Evolutionary conservation across 1,139 yeast species (phyloP), one percentile per base, ranked within the genome.

Genomic region (Kurtzmaniella natalensis): DNA sequence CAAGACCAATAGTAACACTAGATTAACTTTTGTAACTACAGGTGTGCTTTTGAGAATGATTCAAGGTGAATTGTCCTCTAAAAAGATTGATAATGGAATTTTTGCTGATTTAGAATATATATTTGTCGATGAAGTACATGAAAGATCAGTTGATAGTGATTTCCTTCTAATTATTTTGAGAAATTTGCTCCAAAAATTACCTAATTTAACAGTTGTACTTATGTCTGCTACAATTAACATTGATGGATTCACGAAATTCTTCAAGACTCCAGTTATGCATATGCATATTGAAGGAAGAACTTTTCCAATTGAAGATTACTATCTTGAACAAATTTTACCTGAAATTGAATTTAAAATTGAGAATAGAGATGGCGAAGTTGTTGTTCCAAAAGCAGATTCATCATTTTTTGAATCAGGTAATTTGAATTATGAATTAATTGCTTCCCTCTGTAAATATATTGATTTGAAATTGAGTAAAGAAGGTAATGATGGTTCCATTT

Each of bases 181-280:
- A 49, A 71, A 72, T 29, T 58, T 86, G 9, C 45, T 75, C 44
- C 56, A 60, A 7, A 53, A 46, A 30, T 68, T 61, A 33, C 74
- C 75, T 0, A 68, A 77, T 3, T 53, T 89, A 40, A 85, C 79
- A 49, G 66, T 92, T 25, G 70, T 92, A 7, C 66, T 92, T 33
- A 92, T 92, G 97, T 85, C 96, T 50, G 98, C 98, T 3, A 92
- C 97, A 0, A 89, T 89, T 32, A 85, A 87, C 47, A 73, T 80
- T 1, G 68, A 70, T n/a, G 67, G 76, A 18, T 89, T 88, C 58
- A 66, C 72, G 35, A 61, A 66, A 13, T 89, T 83, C 50, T 89
- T 89, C 40, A 48, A 48, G 4, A 43, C 59, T 45, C 55, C 59
- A 1, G 57, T 76, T 32, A 63, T 72, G 19, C 79, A 80, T 40